Base-by-base conservation (phyloP, 768 basidiomycete genomes). In the Rhizopogon vinicolor region DNA sequence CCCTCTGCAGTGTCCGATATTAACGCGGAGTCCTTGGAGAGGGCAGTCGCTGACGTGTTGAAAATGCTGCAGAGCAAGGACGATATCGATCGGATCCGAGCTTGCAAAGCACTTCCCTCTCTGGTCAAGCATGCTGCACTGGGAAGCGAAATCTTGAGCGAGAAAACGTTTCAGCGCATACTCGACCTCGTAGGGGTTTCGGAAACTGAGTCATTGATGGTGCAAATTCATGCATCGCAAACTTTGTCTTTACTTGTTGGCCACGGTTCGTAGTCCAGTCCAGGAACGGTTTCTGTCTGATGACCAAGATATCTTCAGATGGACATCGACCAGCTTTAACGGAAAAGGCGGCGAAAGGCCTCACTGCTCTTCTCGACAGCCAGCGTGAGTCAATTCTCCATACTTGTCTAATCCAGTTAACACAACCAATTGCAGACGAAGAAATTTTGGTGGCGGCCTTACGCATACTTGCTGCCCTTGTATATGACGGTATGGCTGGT, bases 61-160 rank as follows among this genome's bases (percentile, higher is more conserved):
- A 25, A 18, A 41, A 56, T 56, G 55, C 42, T 56, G 10, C 18
- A 39, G 7, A 56, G 52, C 41, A 41, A 42, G 4, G 42, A 44
- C 13, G 42, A 56, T 16, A 29, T 33, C 14, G 3, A n/a, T 16
- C 55, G 33, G 10, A 54, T 40, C 35, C 52, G 52, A 28, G 55
- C 53, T 31, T 56, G 55, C 41, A 53, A 40, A 54, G 50, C 55
- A 10, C 52, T 56, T 28, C 52, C 55, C 16, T 29, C 41, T 4
- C 37, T 56, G 7, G 18, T 39, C 7, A 54, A 54, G 35, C 40
- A 39, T 33, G 41, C 29, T 1, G 22, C 31, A 6, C 9, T 16
- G 7, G 41, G 52, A 1, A 31, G 4, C 9, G 7, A 54, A 31
- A 52, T 56, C 29, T 43, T 56, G 31, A 56, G 29, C 16, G 29